phyloP scores from a whole-genome alignment of 805 yeast species.

The Maudiozyma serrabonitensis region DNA sequence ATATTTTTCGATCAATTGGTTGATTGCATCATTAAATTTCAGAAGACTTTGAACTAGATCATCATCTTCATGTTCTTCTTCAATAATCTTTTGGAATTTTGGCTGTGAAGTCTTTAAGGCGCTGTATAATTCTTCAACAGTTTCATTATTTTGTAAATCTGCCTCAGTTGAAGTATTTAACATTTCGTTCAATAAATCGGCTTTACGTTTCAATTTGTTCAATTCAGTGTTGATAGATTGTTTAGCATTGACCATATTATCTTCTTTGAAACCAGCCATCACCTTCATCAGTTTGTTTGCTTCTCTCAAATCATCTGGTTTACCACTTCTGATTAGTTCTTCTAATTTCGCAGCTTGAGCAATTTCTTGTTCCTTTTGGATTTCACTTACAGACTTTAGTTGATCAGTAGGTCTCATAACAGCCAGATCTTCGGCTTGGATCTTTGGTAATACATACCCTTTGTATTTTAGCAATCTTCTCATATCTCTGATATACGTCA shows the following conservation, averaged over 20 bases:
- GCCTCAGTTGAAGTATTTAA: slow-evolving; percentile 38
- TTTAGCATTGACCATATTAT: slow-evolving; percentile 51
- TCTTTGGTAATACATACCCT: slow-evolving; percentile 90
- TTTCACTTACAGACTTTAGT: slow-evolving; percentile 78
- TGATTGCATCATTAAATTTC: slow-evolving; percentile 64
- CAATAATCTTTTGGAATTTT: slow-evolving; percentile 71
- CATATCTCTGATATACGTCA: slow-evolving; percentile 91
- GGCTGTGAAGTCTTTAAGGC: slow-evolving; percentile 81
- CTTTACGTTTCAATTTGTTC: slow-evolving; percentile 73
- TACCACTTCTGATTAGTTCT: slow-evolving; percentile 89
- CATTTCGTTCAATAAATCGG: slow-evolving; percentile 84
- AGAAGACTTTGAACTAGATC: slow-evolving; percentile 56
- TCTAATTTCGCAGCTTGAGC: slow-evolving; percentile 94
- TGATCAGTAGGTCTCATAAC: slow-evolving; percentile 85
- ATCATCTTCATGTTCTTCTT: slow-evolving; percentile 67
- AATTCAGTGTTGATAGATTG: slow-evolving; percentile 77
- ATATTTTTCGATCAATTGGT: slow-evolving; percentile 58
- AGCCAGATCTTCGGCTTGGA: slow-evolving; percentile 82
- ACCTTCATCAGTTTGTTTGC: slow-evolving; percentile 95
- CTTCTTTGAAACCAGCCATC: slow-evolving; percentile 95
- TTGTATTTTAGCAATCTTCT: slow-evolving; percentile 80
- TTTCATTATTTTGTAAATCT: slow-evolving; percentile 42
- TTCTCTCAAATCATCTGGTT: slow-evolving; percentile 89
- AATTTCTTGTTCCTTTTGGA: slow-evolving; percentile 83
- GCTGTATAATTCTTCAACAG: slow-evolving; percentile 65